Evolutionary conservation across 1,139 yeast genomes (phyloP).

Genomic region (Meyerozyma sp.): DNA sequence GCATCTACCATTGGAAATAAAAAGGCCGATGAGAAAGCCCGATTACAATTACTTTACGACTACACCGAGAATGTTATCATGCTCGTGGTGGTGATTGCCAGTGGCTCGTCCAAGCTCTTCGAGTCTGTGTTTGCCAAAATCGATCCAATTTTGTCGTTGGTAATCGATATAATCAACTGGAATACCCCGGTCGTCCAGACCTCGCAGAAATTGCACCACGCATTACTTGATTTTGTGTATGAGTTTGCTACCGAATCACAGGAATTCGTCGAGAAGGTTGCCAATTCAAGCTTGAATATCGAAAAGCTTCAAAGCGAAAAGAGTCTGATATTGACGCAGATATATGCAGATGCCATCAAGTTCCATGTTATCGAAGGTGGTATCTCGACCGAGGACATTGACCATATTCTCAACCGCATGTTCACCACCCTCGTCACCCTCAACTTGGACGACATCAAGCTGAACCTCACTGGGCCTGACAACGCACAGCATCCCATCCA

Average conservation of each 20-base stretch:
- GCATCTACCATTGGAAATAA: constrained; percentile 5
- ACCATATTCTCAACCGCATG: constrained; percentile 16
- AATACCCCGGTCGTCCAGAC: constrained; percentile 27
- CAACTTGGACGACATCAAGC: constrained; percentile 36
- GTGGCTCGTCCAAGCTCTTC: constrained; percentile 58
- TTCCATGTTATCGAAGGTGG: constrained; percentile 52
- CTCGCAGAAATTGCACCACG: constrained; percentile 41
- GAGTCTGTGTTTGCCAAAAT: constrained; percentile 43
- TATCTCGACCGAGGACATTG: constrained; percentile 15
- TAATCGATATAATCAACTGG: constrained; percentile 36
- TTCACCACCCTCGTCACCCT: constrained; percentile 26
- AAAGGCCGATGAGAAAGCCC: constrained; percentile 33
- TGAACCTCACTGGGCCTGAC: constrained; percentile 28
- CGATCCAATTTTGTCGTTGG: constrained; percentile 37
- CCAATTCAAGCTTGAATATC: constrained; percentile 18
- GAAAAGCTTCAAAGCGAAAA: constrained; percentile 11
- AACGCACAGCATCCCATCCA: constrained; percentile 34
- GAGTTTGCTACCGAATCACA: constrained; percentile 62
- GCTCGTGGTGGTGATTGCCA: constrained; percentile 60
- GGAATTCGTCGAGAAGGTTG: constrained; percentile 44
- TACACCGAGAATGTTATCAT: constrained; percentile 72
- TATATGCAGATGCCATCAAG: constrained; percentile 55
- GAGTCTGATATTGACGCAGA: constrained; percentile 34
- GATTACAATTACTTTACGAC: constrained; percentile 49
- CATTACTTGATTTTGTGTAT: constrained; percentile 56